Conservation (phyloP, 768 basidiomycete species). For the Leccinum aurantiacum region DNA sequence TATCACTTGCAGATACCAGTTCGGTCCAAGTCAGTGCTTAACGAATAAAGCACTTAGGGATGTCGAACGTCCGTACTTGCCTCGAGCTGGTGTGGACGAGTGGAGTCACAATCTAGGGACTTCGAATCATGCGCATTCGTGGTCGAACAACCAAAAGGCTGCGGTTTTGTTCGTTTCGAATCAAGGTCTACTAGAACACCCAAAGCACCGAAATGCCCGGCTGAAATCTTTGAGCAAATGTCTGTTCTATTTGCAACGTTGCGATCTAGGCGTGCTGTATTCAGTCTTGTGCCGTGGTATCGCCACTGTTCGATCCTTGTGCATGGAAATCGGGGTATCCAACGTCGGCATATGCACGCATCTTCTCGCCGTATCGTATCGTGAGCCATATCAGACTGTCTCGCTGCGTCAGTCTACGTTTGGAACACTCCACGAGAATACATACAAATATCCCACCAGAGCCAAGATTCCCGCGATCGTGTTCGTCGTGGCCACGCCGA, state of each 20-base stretch:
- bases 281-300: background rate
- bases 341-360: conserved; percentile 57
- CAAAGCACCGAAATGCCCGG: background rate
- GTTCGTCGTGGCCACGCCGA: conserved; percentile 54
- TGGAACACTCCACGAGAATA: conserved; percentile 1
- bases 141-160: background rate
- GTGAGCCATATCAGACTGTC: conserved; percentile 52
- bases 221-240: background rate
- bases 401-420: background rate
- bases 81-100: background rate
- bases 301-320: background rate
- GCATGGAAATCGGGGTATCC: conserved; percentile 43
- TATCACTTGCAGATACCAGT: no score
- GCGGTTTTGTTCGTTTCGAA: background rate
- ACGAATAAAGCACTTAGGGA: background rate
- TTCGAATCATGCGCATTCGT: conserved; percentile 5
- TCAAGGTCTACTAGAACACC: background rate
- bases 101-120: background rate
- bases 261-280: background rate
- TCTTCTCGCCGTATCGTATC: conserved; percentile 54
- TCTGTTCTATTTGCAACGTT: background rate
- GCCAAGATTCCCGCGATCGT: conserved; percentile 44
- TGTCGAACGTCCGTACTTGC: background rate
- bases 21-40: background rate
- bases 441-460: conserved; percentile 56